Evolutionary conservation across 345 rosid genomes (phyloP).

Genomic region (Hibiscus trionum): DNA sequence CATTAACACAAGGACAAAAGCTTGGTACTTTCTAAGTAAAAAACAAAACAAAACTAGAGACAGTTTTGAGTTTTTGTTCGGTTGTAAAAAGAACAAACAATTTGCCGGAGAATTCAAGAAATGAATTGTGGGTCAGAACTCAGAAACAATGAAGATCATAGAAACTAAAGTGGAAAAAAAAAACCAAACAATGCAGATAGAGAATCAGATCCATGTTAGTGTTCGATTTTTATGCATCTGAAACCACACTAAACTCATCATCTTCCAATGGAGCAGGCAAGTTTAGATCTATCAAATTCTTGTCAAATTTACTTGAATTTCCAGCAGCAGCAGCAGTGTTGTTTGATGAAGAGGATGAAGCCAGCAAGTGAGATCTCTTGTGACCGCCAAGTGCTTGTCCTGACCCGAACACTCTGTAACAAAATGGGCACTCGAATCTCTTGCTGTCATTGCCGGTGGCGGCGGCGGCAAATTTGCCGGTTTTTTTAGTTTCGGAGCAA

Average conservation of each 20-base stretch:
- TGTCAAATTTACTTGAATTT: constrained; percentile 20
- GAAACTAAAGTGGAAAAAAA: too few relatives aligned
- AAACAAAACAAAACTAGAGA: background rate
- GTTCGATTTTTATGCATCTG: constrained; percentile 23
- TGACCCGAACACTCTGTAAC: constrained; percentile 53
- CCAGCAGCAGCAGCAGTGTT: constrained; percentile 15
- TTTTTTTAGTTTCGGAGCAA: constrained; percentile 16
- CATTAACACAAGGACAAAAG: background rate
- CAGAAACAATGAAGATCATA: constrained; percentile 3
- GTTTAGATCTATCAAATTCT: constrained; percentile 75
- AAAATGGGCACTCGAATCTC: constrained; percentile 53
- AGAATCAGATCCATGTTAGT: too few relatives aligned
- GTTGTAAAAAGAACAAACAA: background rate
- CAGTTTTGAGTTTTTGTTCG: background rate
- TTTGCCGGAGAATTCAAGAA: constrained; percentile 6
- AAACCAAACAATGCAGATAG: background rate
- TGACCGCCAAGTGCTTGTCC: constrained; percentile 86
- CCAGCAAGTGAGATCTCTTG: constrained; percentile 61
- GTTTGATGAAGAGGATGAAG: constrained; percentile 18
- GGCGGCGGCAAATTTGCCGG: constrained; percentile 1
- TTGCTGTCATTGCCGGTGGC: constrained; percentile 8
- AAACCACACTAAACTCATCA: constrained; percentile 48
- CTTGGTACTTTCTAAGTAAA: background rate
- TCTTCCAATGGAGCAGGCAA: constrained; percentile 82
- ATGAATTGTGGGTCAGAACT: constrained; percentile 11